Evolutionary conservation across 2,329 filamentous ascomycete species (phyloP).

Genomic region (Sporothrix brasiliensis): DNA sequence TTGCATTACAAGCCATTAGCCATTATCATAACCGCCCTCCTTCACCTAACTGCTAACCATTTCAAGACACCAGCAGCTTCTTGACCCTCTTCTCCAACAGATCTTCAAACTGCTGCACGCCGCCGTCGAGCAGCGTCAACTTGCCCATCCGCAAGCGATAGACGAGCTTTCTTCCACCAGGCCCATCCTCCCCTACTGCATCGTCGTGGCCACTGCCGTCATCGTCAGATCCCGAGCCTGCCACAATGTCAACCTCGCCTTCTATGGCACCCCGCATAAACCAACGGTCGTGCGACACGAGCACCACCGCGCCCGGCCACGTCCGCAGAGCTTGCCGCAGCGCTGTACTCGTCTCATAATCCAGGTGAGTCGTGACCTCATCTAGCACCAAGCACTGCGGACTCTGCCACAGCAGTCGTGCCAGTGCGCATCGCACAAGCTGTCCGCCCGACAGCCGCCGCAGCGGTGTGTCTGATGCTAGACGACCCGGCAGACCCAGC

Average conservation of each 20-base stretch:
- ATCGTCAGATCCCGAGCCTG: slow-evolving; percentile 46
- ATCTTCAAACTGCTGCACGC: slow-evolving; percentile 67
- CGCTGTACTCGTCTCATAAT: slow-evolving; percentile 77
- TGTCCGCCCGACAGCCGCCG: slow-evolving; percentile 78
- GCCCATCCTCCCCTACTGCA: slow-evolving; percentile 50
- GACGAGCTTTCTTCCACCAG: slow-evolving; percentile 55
- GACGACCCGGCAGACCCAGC: slow-evolving; percentile 69
- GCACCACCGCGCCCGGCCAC: slow-evolving; percentile 74
- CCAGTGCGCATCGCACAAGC: slow-evolving; percentile 67
- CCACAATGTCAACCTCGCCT: slow-evolving; percentile 52
- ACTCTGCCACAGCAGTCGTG: slow-evolving; percentile 66
- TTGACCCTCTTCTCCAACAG: slow-evolving; percentile 62
- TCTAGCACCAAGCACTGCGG: slow-evolving; percentile 77
- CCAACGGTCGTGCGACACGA: slow-evolving; percentile 83
- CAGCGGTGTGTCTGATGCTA: slow-evolving; percentile 73
- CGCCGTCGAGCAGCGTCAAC: slow-evolving; percentile 58
- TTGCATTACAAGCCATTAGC: not conserved
- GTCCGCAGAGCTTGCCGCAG: slow-evolving; percentile 65
- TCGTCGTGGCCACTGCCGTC: slow-evolving; percentile 53
- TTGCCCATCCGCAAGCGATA: slow-evolving; percentile 63
- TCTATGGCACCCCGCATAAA: slow-evolving; percentile 75
- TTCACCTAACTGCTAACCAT: not conserved
- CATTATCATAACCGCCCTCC: not conserved
- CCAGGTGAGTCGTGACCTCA: slow-evolving; percentile 82
- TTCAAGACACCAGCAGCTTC: slow-evolving; percentile 45